Conservation (phyloP, 2,329 filamentous ascomycete genomes). For the Ambrosiella beaveri region DNA sequence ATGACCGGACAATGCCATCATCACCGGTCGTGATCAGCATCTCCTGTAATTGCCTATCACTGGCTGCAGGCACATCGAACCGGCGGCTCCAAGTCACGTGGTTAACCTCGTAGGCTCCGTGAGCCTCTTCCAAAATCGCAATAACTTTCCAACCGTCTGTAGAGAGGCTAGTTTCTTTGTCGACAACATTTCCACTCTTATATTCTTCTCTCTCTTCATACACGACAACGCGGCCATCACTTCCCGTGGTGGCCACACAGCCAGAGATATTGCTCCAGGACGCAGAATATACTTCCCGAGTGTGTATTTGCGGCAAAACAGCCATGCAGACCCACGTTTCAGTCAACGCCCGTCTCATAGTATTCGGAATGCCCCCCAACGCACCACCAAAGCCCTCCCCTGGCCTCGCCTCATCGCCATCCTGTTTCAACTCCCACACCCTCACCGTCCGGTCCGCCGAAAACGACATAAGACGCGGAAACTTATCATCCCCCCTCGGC, state of each 20-base stretch:
- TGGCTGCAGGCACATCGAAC: constrained; percentile 44
- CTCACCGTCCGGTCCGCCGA: constrained; percentile 69
- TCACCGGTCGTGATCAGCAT: constrained; percentile 84
- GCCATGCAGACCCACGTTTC: constrained; percentile 74
- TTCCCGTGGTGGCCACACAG: constrained; percentile 70
- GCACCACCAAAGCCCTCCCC: constrained; percentile 30
- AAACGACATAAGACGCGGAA: constrained; percentile 57
- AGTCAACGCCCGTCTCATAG: constrained; percentile 59
- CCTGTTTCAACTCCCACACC: constrained; percentile 53
- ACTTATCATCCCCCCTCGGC: constrained; percentile 23
- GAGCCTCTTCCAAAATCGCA: constrained; percentile 51
- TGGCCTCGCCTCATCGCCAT: constrained; percentile 20
- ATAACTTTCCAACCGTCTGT: constrained; percentile 53
- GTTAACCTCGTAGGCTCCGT: constrained; percentile 89
- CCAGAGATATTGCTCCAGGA: constrained; percentile 68
- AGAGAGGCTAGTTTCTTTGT: constrained; percentile 4
- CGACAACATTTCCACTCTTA: not conserved
- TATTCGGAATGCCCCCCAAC: constrained; percentile 51
- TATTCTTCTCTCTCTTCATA: constrained; percentile 45
- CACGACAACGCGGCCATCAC: constrained; percentile 65
- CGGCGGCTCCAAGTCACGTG: constrained; percentile 76
- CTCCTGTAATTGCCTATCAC: constrained; percentile 40
- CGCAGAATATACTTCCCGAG: constrained; percentile 67
- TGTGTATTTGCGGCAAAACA: constrained; percentile 57
- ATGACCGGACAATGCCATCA: constrained; percentile 73